Evolutionary conservation across 805 yeast genomes (phyloP), one percentile per base, ranked within the genome.

Genomic region (Pichia heedii): DNA sequence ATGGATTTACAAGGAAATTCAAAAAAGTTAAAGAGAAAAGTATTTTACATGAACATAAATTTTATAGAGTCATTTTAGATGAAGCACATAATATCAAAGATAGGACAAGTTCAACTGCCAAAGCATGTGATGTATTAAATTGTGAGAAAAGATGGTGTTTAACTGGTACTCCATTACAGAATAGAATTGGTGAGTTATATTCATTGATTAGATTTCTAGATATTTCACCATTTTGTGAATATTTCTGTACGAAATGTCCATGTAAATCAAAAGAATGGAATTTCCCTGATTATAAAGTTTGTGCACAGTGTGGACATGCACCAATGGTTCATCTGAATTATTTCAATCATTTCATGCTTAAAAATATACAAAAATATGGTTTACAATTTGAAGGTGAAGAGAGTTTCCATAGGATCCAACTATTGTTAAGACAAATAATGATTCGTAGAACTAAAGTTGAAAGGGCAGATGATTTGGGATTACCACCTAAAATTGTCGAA

Each of bases 51-150:
- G 65, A 73, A 13, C 70, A 84, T 36, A 70, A 75, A 34, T 93
- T 88, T 60, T 83, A 87, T 56, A 68, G 99, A 45, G 95, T 90
- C 9, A 76, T 93, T 15, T 66, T 93, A 41, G 99, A 93, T 65
- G 99, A 93, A 60, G 98, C 98, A 1, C 99, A 93, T 60, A 90
- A 90, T 56, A 90, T 93, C 68, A 93, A 93, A 58, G 97, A 93
- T 61, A 73, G 97, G 46, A 88, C 88, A 43, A 81, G 93, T 42
- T 90, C 90, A 22, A 93, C 98, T 0, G 89, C 97, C 0, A 80
- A 84, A 52, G 95, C 97, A 2, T 96, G 95, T 1, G 86, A 85
- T 57, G 68, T 70, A 46, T 63, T 93, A 44, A 65, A 71, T 27
- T 77, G 95, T 10, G 68, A 77, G 41, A 85, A 87, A 54, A 66